Evolutionary conservation across 2,329 filamentous ascomycete species (phyloP).

Genomic region (Trichoderma citrinoviride): DNA sequence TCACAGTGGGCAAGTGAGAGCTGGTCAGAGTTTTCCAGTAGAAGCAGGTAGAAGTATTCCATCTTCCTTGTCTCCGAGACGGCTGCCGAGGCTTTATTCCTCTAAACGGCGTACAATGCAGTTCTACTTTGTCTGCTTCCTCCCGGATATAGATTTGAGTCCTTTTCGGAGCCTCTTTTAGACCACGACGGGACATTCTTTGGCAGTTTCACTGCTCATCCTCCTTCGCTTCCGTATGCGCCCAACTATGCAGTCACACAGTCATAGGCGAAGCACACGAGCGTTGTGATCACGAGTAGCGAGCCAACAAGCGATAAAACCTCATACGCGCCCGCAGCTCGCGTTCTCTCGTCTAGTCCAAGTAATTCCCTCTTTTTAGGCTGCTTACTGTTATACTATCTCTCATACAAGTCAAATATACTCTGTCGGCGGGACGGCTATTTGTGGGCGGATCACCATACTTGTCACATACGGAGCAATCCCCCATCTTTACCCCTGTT

Average conservation of each 20-base stretch:
- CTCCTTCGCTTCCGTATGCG: too few relatives aligned
- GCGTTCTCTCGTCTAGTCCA: not conserved
- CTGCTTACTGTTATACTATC: not conserved
- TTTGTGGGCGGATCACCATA: slow-evolving; percentile 15
- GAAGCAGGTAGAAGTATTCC: not conserved
- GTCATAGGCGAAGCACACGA: not conserved
- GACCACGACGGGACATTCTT: too few relatives aligned
- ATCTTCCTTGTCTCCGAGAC: not conserved
- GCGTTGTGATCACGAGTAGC: not conserved
- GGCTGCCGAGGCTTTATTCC: not conserved
- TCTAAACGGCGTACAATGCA: not conserved
- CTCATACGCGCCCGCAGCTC: not conserved
- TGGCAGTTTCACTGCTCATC: too few relatives aligned
- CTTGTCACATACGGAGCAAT: not conserved
- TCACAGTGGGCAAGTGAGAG: not conserved
- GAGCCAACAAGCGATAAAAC: too few relatives aligned
- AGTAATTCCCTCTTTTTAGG: not conserved
- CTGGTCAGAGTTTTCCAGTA: not conserved
- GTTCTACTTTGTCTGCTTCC: not conserved
- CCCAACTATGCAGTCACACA: not conserved
- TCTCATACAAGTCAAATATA: not conserved
- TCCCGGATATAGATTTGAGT: too few relatives aligned
- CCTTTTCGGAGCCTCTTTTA: not conserved
- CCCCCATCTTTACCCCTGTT: not conserved
- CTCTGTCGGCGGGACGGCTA: slow-evolving; percentile 8